Percentiles rank a stretch among this genome's conserved stretches.
phyloP scores from a whole-genome alignment of 2,329 filamentous ascomycete genomes.

The Davidsoniella neocaledoniae region DNA sequence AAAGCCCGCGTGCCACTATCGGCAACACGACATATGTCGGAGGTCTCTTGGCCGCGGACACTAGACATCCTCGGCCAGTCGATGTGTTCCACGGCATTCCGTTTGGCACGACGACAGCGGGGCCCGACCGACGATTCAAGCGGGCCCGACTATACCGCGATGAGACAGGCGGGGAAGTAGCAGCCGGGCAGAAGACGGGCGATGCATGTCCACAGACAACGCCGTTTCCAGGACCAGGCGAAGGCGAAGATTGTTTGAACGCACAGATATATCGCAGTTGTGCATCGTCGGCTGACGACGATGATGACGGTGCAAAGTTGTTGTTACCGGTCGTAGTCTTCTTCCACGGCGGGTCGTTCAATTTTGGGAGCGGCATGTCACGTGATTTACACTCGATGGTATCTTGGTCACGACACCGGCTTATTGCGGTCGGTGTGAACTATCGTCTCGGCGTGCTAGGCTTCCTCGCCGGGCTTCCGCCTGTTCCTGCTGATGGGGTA shows the following conservation, averaged over 20 bases:
- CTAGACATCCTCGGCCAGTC: conserved; percentile 21
- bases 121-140: conserved; percentile 27
- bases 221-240: conserved; percentile 16
- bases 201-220: conserved; percentile 14
- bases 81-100: conserved; percentile 34
- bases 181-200: not conserved
- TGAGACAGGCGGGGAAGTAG: not conserved
- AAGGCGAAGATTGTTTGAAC: conserved; percentile 35
- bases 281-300: conserved; percentile 16
- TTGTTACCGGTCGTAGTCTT: conserved; percentile 36
- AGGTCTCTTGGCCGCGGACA: not conserved
- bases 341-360: conserved; percentile 47
- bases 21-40: not conserved
- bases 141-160: conserved; percentile 17
- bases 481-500: too few species aligned
- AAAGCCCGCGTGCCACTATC: not conserved
- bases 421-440: conserved; percentile 43
- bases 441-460: conserved; percentile 52
- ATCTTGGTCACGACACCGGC: conserved; percentile 31
- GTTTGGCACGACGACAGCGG: conserved; percentile 27
- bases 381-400: conserved; percentile 47
- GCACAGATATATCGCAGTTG: conserved; percentile 29
- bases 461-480: conserved; percentile 39
- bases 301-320: conserved; percentile 8
- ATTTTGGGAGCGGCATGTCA: conserved; percentile 34